Conservation (phyloP, 352 stramenopile species). For the Phytophthora megakarya region DNA sequence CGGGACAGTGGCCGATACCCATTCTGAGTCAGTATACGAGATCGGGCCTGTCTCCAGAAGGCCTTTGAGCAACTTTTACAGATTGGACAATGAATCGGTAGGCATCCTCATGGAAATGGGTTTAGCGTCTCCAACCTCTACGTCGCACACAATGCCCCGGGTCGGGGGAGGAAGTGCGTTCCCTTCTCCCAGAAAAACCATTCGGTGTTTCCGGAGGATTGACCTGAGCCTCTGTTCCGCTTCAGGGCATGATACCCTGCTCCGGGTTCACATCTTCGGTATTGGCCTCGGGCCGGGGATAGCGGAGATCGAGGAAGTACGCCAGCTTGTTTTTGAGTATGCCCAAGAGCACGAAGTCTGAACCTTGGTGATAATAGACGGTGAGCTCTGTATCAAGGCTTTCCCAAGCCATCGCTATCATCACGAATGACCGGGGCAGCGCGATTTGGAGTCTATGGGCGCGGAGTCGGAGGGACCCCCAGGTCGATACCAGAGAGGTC, state of each 20-base stretch:
- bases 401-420: background rate
- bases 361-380: too few species aligned
- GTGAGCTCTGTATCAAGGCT: background rate
- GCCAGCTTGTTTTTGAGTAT: too few species aligned
- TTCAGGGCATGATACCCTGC: too few species aligned
- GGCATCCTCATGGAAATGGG: slow-evolving; percentile 4
- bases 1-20: too few species aligned
- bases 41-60: too few species aligned
- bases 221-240: background rate
- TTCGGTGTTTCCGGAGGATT: background rate
- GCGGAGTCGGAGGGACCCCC: background rate
- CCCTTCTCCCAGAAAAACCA: background rate
- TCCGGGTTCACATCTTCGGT: background rate
- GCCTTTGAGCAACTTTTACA: slow-evolving; percentile 23
- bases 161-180: background rate
- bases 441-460: too few species aligned
- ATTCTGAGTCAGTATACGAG: too few species aligned
- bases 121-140: slow-evolving; percentile 15
- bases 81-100: too few species aligned
- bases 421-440: background rate
- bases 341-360: too few species aligned
- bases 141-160: slow-evolving; percentile 18
- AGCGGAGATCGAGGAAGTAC: too few species aligned
- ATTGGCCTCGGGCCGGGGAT: slow-evolving; percentile 3
- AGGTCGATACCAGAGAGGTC: background rate